Evolutionary conservation across 345 rosid genomes (phyloP), one percentile per base, ranked within the genome.

Genomic region (Salix brachista): DNA sequence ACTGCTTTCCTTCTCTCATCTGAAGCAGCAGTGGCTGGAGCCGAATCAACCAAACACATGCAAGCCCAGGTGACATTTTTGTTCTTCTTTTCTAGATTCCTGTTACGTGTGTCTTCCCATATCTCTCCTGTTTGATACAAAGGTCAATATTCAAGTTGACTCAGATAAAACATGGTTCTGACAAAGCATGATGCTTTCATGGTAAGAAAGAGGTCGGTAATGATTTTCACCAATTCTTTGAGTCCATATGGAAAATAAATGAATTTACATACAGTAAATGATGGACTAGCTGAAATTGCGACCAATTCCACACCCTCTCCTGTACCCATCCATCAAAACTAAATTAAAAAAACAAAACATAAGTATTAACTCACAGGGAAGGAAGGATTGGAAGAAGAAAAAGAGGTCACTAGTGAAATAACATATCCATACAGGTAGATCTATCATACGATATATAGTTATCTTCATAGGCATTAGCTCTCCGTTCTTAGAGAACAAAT

Each of bases 41-140:
- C 99, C 39, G 94, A 95, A 85, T 88, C 96, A 74, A 95, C 99
- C 78, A 87, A 82, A 80, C 68, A 83, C 62, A 93, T 95, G 99
- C 89, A 84, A 76, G 99, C 99, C 23, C 98, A 95, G 99, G 99
- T 93, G 75, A 83, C 74, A 41, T 58, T 70, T 5, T 52, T 69
- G 8, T 70, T 60, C 71, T 28, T 12, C 42, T 32, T 44, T 13
- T 48, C 32, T 69, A 7, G 36, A 58, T 34, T 80, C 50, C 46
- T 52, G 19, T 39, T 65, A 46, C 14, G 19, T 39, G 61, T 14
- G 11, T 41, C 21, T 26, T 21, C 21, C 52, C 62, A 8, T 2
- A 13, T 50, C 21, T 34, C 21, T 65, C 25, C 64, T 61, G 41
- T 17, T 23, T 26, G 10, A 65, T 34, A 34, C 21, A 68, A 36